A percentile compares a stretch with the other conserved stretches of the same genome.
These are phyloP conservation scores for Citrus maxima DNA, from an alignment of 345 rosid species.

Conservation along the genomic window DNA sequence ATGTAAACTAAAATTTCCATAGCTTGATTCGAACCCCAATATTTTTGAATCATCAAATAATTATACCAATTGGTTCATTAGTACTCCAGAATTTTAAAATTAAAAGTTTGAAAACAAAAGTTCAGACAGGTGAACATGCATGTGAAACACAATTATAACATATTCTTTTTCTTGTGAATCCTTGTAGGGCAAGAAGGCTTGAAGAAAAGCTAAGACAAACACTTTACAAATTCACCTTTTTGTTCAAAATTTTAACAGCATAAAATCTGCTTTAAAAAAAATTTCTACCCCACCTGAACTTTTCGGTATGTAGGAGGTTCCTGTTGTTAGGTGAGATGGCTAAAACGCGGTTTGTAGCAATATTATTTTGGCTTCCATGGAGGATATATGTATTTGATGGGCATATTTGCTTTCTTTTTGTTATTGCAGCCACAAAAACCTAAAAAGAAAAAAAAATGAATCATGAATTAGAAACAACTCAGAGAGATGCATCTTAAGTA, in stretches of 20 bases:
- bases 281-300: constrained; percentile 49
- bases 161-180: not conserved
- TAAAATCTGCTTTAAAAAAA: not conserved
- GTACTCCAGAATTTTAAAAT: not conserved
- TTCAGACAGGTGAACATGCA: not conserved
- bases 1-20: too few relatives aligned
- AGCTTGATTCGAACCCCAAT: too few relatives aligned
- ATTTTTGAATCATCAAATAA: too few relatives aligned
- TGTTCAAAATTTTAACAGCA: not conserved
- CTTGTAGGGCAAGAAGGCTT: not conserved
- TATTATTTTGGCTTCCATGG: constrained; percentile 41
- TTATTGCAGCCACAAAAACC: constrained; percentile 84
- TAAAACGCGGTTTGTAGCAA: constrained; percentile 14
- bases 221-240: not conserved
- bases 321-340: constrained; percentile 18
- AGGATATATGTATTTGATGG: constrained; percentile 60
- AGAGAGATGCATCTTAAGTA: not conserved
- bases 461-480: not conserved
- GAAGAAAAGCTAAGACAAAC: not conserved
- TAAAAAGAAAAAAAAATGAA: constrained; percentile 3
- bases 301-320: constrained; percentile 49
- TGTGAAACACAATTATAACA: not conserved
- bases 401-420: constrained; percentile 64
- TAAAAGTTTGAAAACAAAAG: not conserved
- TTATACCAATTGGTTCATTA: not conserved